Base-by-base conservation (phyloP, 2,329 filamentous ascomycete species). In the Diaporthe batatas region DNA sequence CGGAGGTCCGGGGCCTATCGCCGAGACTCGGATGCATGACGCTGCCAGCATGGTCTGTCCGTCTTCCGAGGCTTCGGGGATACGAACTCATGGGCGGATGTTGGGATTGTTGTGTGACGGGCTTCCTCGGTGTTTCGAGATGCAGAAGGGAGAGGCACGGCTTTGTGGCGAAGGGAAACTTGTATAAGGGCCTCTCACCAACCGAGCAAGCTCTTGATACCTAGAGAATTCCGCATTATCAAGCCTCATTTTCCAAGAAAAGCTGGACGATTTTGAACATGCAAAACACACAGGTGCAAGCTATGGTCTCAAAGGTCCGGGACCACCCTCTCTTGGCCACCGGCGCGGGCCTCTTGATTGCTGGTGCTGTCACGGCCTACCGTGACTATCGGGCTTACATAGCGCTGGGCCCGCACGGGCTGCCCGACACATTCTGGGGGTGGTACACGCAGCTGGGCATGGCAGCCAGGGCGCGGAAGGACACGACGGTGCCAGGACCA, bases 401-500 rank as follows among this genome's bases (percentile, higher is more conserved):
- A 16, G 54, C 72, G 18, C 68, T 73, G 14, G 72, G 72, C 21
- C 72, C 72, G 0, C 69, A 71, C 6, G 72, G 72, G 10, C 47
- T 73, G 8, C 72, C 72, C 14, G 68, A 71, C 36, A 73, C 72
- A 8, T 68, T 68, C 68, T 73, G 68, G 72, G 72, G 71, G 10
- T 73, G 71, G 71, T 44, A 62, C 16, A 67, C 23, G 14, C 77
- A 78, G 69, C 76, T 78, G 39, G 49, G 65, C n/a, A 69, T 76
- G 72, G 65, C 71, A 14, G 71, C 36, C 49, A 68, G 53, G 10
- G 68, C 76, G n/a, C 76, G 77, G 23, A 77, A 77, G 54, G 77
- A 79, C 69, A 78, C 76, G 2, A 77, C 74, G 1, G 73, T 72
- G 2, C 77, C 77, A 2, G 76, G 72, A 11, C 77, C 77, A 2